These are phyloP conservation scores for Phytophthora podocarpi DNA, from an alignment of 352 stramenopile genomes.

Conservation along the genomic window DNA sequence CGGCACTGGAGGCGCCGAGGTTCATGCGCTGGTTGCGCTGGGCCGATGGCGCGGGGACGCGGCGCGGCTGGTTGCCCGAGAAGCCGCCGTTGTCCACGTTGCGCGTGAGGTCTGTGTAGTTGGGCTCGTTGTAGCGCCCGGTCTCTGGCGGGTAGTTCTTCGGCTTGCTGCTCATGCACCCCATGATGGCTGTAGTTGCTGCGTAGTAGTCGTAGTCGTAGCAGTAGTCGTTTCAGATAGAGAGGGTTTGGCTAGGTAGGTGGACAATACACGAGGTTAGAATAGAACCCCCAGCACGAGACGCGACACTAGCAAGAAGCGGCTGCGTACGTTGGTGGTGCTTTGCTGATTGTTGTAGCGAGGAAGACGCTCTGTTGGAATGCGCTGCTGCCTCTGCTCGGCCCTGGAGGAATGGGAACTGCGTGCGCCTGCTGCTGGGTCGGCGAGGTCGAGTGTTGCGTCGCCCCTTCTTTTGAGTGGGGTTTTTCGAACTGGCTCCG, in stretches of 20 bases:
- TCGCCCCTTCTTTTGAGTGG: slow-evolving; percentile 10
- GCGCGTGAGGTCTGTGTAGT: slow-evolving; percentile 38
- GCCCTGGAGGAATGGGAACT: slow-evolving; percentile 27
- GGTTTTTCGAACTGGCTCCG: slow-evolving; percentile 33
- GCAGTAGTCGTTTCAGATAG: slow-evolving; percentile 13
- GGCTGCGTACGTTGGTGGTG: slow-evolving; percentile 9
- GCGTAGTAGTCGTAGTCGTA: not conserved
- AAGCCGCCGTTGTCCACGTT: slow-evolving; percentile 45
- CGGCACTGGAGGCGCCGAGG: slow-evolving; percentile 9
- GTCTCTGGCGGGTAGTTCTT: slow-evolving; percentile 25
- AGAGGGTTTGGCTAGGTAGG: slow-evolving; percentile 1
- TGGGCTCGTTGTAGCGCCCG: slow-evolving; percentile 37
- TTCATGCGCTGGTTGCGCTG: slow-evolving; percentile 23
- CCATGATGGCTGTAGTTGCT: slow-evolving; percentile 17
- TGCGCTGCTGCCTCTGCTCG: not conserved
- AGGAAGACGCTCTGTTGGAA: slow-evolving; percentile 5
- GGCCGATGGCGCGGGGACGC: not conserved
- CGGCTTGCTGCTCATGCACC: slow-evolving; percentile 41
- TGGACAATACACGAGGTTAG: slow-evolving; percentile 17
- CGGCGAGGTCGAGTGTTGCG: slow-evolving; percentile 17
- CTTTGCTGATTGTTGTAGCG: slow-evolving; percentile 5
- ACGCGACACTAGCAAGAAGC: not conserved
- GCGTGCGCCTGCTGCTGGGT: slow-evolving; percentile 11
- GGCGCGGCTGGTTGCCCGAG: slow-evolving; percentile 13
- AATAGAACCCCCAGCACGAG: too few relatives aligned